Conservation (phyloP, 1,284 basidiomycete genomes). For the Cutaneotrichosporon sp. region DNA sequence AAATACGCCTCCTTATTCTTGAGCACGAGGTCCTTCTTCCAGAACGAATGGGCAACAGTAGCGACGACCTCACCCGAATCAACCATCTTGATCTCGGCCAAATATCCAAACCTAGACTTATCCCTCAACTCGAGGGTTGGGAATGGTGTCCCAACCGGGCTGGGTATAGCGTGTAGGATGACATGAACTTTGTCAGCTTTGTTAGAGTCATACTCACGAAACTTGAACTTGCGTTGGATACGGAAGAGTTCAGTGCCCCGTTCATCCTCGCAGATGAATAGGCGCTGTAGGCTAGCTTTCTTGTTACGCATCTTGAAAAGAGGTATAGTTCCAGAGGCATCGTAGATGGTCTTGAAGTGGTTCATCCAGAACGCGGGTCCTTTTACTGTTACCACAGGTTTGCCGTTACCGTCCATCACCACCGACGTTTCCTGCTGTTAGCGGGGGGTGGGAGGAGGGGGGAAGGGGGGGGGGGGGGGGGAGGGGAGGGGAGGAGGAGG, state of each 20-base stretch:
- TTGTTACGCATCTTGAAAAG: constrained; percentile 7
- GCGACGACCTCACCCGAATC: background rate
- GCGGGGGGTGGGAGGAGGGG: no score
- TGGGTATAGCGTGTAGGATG: background rate
- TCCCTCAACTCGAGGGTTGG: background rate
- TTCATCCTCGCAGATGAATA: background rate
- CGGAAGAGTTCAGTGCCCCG: background rate
- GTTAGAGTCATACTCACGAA: background rate
- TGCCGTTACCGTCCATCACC: background rate
- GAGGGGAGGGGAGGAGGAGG: no score
- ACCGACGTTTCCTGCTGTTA: background rate
- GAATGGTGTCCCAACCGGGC: no score
- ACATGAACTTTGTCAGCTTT: background rate
- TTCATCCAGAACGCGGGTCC: background rate
- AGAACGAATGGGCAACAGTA: background rate
- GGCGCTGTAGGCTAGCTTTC: background rate
- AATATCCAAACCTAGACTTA: background rate
- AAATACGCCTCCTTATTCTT: constrained; percentile 6
- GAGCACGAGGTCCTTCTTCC: background rate
- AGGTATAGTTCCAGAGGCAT: background rate
- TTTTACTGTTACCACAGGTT: background rate
- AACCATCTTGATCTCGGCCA: background rate
- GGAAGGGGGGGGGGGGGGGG: no score
- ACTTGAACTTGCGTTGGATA: background rate
- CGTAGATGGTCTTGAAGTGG: background rate